phyloP scores from a whole-genome alignment of 2,329 filamentous ascomycete species.

The Colletotrichum cereale region DNA sequence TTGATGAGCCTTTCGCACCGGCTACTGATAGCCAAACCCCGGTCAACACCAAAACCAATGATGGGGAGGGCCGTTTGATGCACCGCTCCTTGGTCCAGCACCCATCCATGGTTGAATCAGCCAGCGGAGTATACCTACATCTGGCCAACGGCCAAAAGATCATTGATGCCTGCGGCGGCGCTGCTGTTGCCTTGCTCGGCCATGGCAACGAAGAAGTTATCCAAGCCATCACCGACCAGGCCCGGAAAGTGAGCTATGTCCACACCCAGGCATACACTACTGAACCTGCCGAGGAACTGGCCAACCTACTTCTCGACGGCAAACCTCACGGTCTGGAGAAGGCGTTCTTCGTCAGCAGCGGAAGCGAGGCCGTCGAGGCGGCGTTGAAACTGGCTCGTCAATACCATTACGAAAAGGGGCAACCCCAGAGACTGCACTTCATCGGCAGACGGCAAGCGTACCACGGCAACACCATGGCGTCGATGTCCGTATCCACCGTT shows the following conservation, averaged over 20 bases:
- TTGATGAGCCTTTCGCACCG: conserved; percentile 28
- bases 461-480: conserved; percentile 63
- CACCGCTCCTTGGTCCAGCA: conserved; percentile 50
- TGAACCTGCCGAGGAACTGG: conserved; percentile 53
- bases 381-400: conserved; percentile 62
- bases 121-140: conserved; percentile 52
- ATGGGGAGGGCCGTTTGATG: conserved; percentile 44
- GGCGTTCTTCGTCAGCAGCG: conserved; percentile 42
- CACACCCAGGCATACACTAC: conserved; percentile 55
- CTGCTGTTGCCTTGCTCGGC: conserved; percentile 50
- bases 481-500: conserved; percentile 55
- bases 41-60: neutral
- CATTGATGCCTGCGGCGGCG: conserved; percentile 53
- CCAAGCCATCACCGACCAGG: conserved; percentile 47
- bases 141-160: conserved; percentile 50
- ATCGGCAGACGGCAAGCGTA: conserved; percentile 61
- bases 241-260: conserved; percentile 46
- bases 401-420: conserved; percentile 57
- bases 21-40: neutral
- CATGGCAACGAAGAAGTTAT: conserved; percentile 48
- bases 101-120: conserved; percentile 56
- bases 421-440: conserved; percentile 54
- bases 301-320: conserved; percentile 42
- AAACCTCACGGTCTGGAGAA: conserved; percentile 37
- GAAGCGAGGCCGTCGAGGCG: conserved; percentile 57